Evolutionary conservation across 2,329 filamentous ascomycete genomes (phyloP).

Genomic region (Aspergillus calidoustus): DNA sequence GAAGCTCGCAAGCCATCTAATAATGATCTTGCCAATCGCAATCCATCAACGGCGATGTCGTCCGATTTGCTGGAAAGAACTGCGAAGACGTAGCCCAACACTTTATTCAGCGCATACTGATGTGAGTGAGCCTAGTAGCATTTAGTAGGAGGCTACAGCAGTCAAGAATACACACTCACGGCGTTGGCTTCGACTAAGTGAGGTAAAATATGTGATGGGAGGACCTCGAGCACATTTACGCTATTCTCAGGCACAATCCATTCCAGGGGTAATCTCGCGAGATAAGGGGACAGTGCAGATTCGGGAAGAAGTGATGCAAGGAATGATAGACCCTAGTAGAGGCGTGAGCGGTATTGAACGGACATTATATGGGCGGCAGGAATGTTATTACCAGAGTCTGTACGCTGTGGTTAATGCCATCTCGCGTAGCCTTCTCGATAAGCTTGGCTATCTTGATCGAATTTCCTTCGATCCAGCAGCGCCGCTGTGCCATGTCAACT

Average conservation of each 20-base stretch:
- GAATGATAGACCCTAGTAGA: constrained; percentile 39
- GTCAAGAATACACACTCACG: constrained; percentile 34
- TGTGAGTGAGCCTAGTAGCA: constrained; percentile 24
- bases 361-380: background rate
- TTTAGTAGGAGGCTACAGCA: constrained; percentile 20
- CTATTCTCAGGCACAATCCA: constrained; percentile 33
- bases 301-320: constrained; percentile 34
- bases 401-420: constrained; percentile 33
- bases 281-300: constrained; percentile 30
- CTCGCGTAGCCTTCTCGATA: constrained; percentile 41
- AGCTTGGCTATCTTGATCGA: constrained; percentile 42
- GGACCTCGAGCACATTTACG: constrained; percentile 21
- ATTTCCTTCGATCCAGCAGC: constrained; percentile 40
- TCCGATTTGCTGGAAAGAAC: constrained; percentile 21
- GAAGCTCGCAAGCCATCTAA: constrained; percentile 29
- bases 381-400: constrained; percentile 39
- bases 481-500: constrained; percentile 38
- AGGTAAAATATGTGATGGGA: constrained; percentile 30
- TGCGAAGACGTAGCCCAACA: constrained; percentile 31
- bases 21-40: constrained; percentile 31
- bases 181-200: constrained; percentile 43
- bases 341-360: background rate
- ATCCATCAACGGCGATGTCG: constrained; percentile 17
- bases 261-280: constrained; percentile 31
- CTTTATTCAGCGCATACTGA: constrained; percentile 25